Conservation (phyloP, 140 eudicot species). For the Cichorium intybus region DNA sequence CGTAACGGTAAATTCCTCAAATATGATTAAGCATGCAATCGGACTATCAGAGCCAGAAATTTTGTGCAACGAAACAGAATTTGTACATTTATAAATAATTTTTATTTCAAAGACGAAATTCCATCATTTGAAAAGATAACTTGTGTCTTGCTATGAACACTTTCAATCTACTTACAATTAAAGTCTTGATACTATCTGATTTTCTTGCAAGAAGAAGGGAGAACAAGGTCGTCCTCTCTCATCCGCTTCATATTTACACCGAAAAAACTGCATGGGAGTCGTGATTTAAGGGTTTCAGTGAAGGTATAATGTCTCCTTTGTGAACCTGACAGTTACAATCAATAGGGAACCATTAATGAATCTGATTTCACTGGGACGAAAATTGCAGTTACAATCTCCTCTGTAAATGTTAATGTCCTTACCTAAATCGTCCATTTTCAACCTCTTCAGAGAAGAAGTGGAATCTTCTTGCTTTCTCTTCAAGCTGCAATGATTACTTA, state of each 20-base stretch:
- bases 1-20: too few relatives aligned
- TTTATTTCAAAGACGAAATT: too few relatives aligned
- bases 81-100: too few relatives aligned
- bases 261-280: conserved; percentile 33
- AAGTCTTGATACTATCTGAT: conserved; percentile 27
- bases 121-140: too few relatives aligned
- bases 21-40: too few relatives aligned
- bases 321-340: conserved; percentile 26
- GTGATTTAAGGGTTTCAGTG: conserved; percentile 10
- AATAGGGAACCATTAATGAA: background rate
- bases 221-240: conserved; percentile 44
- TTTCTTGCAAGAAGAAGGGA: conserved; percentile 40
- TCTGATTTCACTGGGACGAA: too few relatives aligned
- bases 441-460: conserved; percentile 37
- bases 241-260: conserved; percentile 41
- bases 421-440: conserved; percentile 46
- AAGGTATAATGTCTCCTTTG: conserved; percentile 3
- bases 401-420: too few relatives aligned
- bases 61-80: too few relatives aligned
- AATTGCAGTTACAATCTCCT: too few relatives aligned
- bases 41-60: too few relatives aligned
- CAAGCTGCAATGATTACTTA: conserved; percentile 14
- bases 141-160: too few relatives aligned
- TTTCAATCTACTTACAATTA: conserved; percentile 7
- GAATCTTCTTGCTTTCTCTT: conserved; percentile 58